phyloP scores from a whole-genome alignment of 176 grass and related monocot genomes.

The Eragrostis nindensis region DNA sequence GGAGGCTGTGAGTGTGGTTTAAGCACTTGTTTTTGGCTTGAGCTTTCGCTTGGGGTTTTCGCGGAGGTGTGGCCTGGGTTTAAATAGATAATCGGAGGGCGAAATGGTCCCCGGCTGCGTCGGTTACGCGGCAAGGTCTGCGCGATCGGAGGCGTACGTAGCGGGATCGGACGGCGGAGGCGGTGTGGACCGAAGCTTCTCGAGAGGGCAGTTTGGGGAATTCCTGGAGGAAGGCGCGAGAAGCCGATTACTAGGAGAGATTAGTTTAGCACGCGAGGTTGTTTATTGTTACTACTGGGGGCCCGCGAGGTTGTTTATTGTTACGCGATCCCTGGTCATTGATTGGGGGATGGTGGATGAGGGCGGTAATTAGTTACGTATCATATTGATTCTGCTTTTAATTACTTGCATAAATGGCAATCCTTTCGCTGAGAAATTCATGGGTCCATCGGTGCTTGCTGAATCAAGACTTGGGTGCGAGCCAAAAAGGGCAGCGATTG shows the following conservation, averaged over 20 bases:
- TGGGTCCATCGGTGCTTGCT: background rate
- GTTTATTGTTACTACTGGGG: background rate
- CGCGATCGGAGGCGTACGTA: slow-evolving; percentile 20
- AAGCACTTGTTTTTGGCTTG: background rate
- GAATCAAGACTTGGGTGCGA: background rate
- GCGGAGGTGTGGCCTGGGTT: background rate
- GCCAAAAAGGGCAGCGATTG: background rate
- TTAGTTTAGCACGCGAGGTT: background rate
- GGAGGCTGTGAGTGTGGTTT: slow-evolving; percentile 16
- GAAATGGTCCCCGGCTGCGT: background rate
- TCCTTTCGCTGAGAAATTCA: background rate
- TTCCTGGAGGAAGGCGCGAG: slow-evolving; percentile 23
- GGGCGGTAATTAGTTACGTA: background rate
- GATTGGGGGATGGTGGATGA: background rate
- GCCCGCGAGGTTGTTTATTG: background rate
- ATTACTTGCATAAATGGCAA: background rate
- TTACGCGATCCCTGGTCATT: background rate
- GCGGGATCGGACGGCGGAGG: background rate
- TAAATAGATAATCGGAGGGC: slow-evolving; percentile 52
- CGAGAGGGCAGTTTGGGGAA: slow-evolving; percentile 36
- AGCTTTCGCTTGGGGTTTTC: slow-evolving; percentile 30
- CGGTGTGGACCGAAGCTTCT: slow-evolving; percentile 32
- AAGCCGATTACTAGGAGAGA: slow-evolving; percentile 16
- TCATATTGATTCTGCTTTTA: background rate
- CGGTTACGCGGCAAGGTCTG: background rate